Evolutionary conservation across 345 rosid species (phyloP), one percentile per base, ranked within the genome.

Genomic region (Citrus trifoliata): DNA sequence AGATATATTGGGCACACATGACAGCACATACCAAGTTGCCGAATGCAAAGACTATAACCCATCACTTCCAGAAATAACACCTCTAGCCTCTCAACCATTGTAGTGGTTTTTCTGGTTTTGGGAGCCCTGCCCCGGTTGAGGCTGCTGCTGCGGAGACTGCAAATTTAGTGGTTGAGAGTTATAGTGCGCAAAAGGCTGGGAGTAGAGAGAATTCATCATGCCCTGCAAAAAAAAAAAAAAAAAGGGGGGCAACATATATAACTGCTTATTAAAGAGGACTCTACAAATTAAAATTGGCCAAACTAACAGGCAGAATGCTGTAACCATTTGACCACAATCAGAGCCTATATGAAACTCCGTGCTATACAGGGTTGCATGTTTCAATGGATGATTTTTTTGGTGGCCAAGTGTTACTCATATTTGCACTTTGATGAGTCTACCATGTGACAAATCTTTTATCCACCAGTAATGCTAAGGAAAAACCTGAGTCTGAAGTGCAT

Each of bases 401-500:
- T 42, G 10, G 59, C 53, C 80, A 65, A 64, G 78, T 53, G 48
- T 58, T 66, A 19, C 53, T 76, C 9, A 56, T 12, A 48, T 40
- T 18, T 16, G 8, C 67, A 12, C 51, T 63, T 68, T 9, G 19
- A 63, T 67, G 21, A 69, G 46, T 80, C 42, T 48, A 32, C 24
- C 46, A 19, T 8, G 9, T 5, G n/a, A 55, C 10, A 46, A 6
- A 56, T 38, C 3, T 55, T 67, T 35, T 35, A 48, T 35, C 62
- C 13, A 37, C 25, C 19, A 71, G 38, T 42, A 14, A 4, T 14
- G 35, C 73, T 48, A 58, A 80, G 70, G 58, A 79, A 74, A 77
- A 83, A 95, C 99, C 99, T 96, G 99, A 79, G 99, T 88, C 86
- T 94, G 99, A 69, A 94, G 93, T 67, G 84, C 80, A 78, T 79